Evolutionary conservation across 1,284 basidiomycete genomes (phyloP).

Genomic region (Sanguinoderma infundibulare): DNA sequence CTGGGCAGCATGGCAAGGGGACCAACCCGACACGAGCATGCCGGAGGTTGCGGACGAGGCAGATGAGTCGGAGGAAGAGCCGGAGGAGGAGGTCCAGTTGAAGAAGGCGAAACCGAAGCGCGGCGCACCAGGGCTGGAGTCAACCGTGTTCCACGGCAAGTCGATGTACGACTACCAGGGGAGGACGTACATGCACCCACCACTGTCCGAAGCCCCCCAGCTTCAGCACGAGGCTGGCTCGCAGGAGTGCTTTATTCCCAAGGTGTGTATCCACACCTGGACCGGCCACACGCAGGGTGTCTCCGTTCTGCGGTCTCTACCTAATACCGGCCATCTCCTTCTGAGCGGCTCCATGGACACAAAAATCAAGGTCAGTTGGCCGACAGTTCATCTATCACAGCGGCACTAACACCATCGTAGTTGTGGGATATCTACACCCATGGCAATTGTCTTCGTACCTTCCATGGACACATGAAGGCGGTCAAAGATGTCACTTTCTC

Average conservation of each 20-base stretch:
- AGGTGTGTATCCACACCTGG: constrained; percentile 96
- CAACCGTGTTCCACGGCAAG: constrained; percentile 96
- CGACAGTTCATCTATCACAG: not conserved
- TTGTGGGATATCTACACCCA: constrained; percentile 99
- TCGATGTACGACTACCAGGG: constrained; percentile 98
- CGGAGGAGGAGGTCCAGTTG: constrained; percentile 62
- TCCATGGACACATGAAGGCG: constrained; percentile 95
- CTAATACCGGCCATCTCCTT: constrained; percentile 90
- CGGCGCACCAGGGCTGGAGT: constrained; percentile 84
- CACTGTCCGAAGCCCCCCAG: constrained; percentile 79
- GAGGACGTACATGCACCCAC: constrained; percentile 97
- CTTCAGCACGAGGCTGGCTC: constrained; percentile 82
- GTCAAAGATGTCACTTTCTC: constrained; percentile 97
- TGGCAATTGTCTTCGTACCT: constrained; percentile 95
- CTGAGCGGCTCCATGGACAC: constrained; percentile 98
- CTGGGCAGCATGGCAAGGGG: constrained; percentile 94
- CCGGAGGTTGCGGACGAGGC: constrained; percentile 62
- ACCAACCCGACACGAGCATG: constrained; percentile 65
- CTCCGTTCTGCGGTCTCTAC: constrained; percentile 92
- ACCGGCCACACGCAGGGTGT: constrained; percentile 98
- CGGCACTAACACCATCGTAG: constrained; percentile 44
- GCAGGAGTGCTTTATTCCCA: constrained; percentile 94
- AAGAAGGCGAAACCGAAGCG: constrained; percentile 83
- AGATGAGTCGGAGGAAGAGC: constrained; percentile 62
- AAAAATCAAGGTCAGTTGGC: constrained; percentile 85